phyloP scores from a whole-genome alignment of 331 rosid genomes.

The Cydonia oblonga region DNA sequence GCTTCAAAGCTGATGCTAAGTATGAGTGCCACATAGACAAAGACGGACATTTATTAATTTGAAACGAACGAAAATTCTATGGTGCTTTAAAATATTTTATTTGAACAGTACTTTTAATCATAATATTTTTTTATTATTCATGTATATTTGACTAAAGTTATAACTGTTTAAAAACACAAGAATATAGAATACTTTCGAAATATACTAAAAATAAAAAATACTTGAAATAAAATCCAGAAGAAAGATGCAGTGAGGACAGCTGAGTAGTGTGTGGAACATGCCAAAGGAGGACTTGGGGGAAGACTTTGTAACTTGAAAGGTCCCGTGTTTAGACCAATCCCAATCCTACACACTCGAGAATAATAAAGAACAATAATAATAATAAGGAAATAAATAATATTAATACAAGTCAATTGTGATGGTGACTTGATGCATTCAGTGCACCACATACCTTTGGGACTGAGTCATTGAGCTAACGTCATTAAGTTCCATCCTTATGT shows the following conservation, averaged over 20 bases:
- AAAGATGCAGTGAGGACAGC: neutral
- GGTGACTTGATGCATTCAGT: neutral
- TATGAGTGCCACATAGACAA: conserved; percentile 15
- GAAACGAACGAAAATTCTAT: too few species aligned
- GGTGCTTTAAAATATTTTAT: neutral
- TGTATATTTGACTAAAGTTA: too few species aligned
- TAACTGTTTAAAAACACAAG: neutral
- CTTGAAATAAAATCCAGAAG: neutral
- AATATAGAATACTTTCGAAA: neutral
- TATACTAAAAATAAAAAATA: too few species aligned
- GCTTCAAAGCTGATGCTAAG: conserved; percentile 34
- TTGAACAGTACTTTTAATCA: neutral
- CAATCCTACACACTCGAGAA: neutral
- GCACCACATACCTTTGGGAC: neutral
- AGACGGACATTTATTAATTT: neutral
- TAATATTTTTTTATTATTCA: too few species aligned
- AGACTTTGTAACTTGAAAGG: conserved; percentile 1
- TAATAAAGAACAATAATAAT: too few species aligned
- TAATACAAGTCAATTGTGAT: conserved; percentile 27
- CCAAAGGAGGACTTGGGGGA: conserved; percentile 31
- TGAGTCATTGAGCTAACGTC: neutral
- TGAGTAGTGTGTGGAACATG: conserved; percentile 26
- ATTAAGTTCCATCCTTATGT: too few species aligned
- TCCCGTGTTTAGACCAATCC: conserved; percentile 33
- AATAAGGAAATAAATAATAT: too few species aligned